These are phyloP conservation scores for Coleophoma crateriformis DNA, from an alignment of 2,329 filamentous ascomycete species.

Conservation along the genomic window DNA sequence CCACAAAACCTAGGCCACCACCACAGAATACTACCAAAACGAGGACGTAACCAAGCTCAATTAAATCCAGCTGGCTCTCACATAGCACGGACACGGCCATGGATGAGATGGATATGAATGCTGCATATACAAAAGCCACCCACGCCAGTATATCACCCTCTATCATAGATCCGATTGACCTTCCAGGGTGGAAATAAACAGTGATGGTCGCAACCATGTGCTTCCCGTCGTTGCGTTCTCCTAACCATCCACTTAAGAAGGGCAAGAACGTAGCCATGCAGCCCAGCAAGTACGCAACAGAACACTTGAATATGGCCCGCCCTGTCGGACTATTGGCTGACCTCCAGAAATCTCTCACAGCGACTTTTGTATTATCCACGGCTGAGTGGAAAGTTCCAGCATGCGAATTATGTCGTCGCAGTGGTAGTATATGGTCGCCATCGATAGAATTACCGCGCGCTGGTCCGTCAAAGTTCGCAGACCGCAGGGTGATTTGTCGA, in stretches of 20 bases:
- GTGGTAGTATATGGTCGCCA: slow-evolving; percentile 8
- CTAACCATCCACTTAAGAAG: slow-evolving; percentile 66
- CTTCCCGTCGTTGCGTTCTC: slow-evolving; percentile 75
- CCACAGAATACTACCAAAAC: slow-evolving; percentile 82
- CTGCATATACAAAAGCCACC: slow-evolving; percentile 73
- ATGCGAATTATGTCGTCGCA: slow-evolving; percentile 14
- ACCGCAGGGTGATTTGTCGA: slow-evolving; percentile 72
- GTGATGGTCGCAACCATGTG: slow-evolving; percentile 91
- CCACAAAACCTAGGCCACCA: slow-evolving; percentile 75
- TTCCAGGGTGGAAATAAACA: slow-evolving; percentile 89
- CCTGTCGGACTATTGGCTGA: slow-evolving; percentile 71
- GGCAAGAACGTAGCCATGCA: slow-evolving; percentile 82
- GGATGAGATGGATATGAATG: slow-evolving; percentile 70
- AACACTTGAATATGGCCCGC: slow-evolving; percentile 82
- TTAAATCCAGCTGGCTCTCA: slow-evolving; percentile 57
- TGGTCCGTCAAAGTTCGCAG: slow-evolving; percentile 30
- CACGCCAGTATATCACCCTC: slow-evolving; percentile 75
- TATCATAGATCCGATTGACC: slow-evolving; percentile 83
- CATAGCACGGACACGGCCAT: slow-evolving; percentile 87
- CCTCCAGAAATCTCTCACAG: slow-evolving; percentile 36
- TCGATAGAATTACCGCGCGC: slow-evolving; percentile 4
- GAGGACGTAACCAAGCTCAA: slow-evolving; percentile 69
- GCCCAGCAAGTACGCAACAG: slow-evolving; percentile 80
- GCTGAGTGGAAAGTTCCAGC: slow-evolving; percentile 26
- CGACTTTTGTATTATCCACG: slow-evolving; percentile 28